Base-by-base conservation (phyloP, 2,329 filamentous ascomycete species). In the Botrytis deweyae region DNA sequence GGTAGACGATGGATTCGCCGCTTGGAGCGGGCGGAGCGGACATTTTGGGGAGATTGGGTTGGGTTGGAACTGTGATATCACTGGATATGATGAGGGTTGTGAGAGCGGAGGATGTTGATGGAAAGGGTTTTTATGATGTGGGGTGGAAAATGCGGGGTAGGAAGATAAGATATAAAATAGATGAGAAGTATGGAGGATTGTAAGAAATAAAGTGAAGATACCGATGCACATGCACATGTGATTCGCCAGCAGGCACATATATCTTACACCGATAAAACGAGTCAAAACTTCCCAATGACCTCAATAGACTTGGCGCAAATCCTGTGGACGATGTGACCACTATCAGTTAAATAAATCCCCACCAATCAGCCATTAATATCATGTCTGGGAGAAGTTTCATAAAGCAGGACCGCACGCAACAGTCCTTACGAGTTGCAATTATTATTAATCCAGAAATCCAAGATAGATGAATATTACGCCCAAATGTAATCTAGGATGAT, bases 1-100 rank as follows among this genome's bases (percentile, higher is more conserved):
- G 42, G 64, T 67, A 67, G 64, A 67, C 20, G 44, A 67, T 67
- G 18, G 36, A 25, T 52, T 67, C 64, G 9, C 40, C 29, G 29
- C 12, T 22, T 67, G 18, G 42, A 20, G 58, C 1, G 7, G 38
- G 38, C 4, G 62, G 62, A 5, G 40, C 40, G 62, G 62, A 44
- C 62, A 64, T 64, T 44, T 29, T 64, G 25, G n/a, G 61, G 10
- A 16, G 14, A 10, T 12, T 12, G 38, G 16, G 16, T 6, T 55
- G 62, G 9, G n/a, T 44, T n/a, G n/a, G 8, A 14, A 14, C 12
- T 29, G 8, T 42, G 25, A 14, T n/a, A 18, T 38, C 22, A 6
- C 52, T 25, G 38, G 25, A 9, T 22, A 29, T 20, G 4, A 16
- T 29, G 25, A 64, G 3, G 8, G 4, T 18, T 29, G 38, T 18